Evolutionary conservation across 192 early-diverging fungal species (phyloP).

Genomic region (Backusella morwellensis): DNA sequence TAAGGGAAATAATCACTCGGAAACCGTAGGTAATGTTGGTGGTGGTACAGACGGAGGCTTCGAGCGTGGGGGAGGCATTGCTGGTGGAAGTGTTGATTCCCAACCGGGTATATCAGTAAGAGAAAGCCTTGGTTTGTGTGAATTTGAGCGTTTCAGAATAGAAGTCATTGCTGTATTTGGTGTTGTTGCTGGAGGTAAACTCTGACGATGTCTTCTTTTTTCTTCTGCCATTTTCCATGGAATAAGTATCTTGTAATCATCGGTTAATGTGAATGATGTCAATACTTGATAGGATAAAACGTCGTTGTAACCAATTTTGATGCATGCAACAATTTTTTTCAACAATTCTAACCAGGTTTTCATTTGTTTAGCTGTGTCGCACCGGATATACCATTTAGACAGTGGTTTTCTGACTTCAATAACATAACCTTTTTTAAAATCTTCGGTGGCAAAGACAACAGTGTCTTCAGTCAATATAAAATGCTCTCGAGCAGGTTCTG

Average conservation of each 20-base stretch:
- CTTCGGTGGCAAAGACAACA: slow-evolving; percentile 29
- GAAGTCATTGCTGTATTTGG: background rate
- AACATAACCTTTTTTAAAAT: slow-evolving; percentile 29
- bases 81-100: slow-evolving; percentile 18
- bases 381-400: slow-evolving; percentile 23
- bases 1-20: background rate
- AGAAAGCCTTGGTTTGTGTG: background rate
- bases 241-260: slow-evolving; percentile 7
- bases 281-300: background rate
- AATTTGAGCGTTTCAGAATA: background rate
- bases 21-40: background rate
- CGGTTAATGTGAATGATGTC: background rate
- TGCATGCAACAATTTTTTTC: slow-evolving; percentile 24
- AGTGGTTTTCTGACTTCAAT: slow-evolving; percentile 32
- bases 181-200: background rate
- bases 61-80: slow-evolving; percentile 22
- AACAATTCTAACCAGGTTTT: slow-evolving; percentile 17
- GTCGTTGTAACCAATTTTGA: slow-evolving; percentile 13
- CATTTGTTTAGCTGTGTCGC: slow-evolving; percentile 20
- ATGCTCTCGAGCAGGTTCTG: slow-evolving; percentile 12
- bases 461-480: slow-evolving; percentile 29
- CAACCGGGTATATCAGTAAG: slow-evolving; percentile 16
- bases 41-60: slow-evolving; percentile 18
- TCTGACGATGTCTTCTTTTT: background rate
- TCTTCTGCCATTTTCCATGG: background rate